These are phyloP conservation scores for Fusarium pseudoanthophilum DNA, from an alignment of 2,329 filamentous ascomycete genomes.

Conservation along the genomic window DNA sequence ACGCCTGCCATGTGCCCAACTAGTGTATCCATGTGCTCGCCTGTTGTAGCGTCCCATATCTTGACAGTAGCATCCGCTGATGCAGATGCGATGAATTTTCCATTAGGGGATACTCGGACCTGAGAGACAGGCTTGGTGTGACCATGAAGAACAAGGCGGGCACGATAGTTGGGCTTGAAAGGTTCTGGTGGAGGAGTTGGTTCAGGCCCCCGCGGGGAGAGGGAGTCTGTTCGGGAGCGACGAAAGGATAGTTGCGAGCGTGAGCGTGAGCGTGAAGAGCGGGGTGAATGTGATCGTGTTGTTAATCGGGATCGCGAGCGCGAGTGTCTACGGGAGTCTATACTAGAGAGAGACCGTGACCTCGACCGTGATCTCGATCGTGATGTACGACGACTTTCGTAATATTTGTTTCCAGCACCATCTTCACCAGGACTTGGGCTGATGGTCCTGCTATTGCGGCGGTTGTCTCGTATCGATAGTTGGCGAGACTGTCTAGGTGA, in stretches of 20 bases:
- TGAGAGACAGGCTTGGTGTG: constrained; percentile 84
- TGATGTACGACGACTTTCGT: constrained; percentile 47
- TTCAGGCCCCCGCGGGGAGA: constrained; percentile 40
- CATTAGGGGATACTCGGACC: constrained; percentile 91
- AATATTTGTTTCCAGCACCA: constrained; percentile 40
- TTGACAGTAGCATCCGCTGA: constrained; percentile 92
- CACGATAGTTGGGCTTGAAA: constrained; percentile 72
- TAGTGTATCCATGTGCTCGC: constrained; percentile 84
- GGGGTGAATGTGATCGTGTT: constrained; percentile 46
- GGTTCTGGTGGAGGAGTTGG: constrained; percentile 60
- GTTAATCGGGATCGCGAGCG: constrained; percentile 48
- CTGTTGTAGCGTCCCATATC: constrained; percentile 85
- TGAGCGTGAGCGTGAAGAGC: constrained; percentile 47
- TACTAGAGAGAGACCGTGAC: constrained; percentile 51
- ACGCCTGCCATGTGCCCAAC: constrained; percentile 94
- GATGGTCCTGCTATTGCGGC: constrained; percentile 36
- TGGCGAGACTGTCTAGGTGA: constrained; percentile 19
- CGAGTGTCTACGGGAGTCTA: constrained; percentile 50
- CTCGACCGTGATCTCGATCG: constrained; percentile 48
- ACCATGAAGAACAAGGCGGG: constrained; percentile 77
- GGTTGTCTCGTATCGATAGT: constrained; percentile 35
- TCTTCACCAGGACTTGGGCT: constrained; percentile 42
- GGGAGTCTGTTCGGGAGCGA: constrained; percentile 47
- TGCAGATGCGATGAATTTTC: constrained; percentile 87
- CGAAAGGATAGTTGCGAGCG: constrained; percentile 46